A percentile compares a stretch with the other conserved stretches of the same genome.
phyloP scores from a whole-genome alignment of 768 basidiomycete species.

The Aureoboletus auriporus region DNA sequence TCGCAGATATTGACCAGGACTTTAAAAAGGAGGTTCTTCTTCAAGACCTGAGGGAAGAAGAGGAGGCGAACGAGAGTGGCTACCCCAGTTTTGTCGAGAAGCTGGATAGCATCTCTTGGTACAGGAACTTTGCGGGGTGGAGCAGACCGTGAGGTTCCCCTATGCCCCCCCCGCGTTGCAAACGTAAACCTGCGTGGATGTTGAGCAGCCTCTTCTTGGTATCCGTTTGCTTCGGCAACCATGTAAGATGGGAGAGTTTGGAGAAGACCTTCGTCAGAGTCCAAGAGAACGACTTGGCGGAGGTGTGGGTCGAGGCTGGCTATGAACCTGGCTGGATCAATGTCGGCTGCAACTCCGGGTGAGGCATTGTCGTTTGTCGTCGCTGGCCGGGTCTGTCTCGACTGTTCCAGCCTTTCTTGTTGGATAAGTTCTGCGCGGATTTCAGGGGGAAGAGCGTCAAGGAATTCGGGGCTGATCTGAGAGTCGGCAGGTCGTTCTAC shows the following conservation, averaged over 20 bases:
- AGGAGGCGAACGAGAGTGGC: slow-evolving; percentile 87
- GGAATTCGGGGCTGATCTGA: slow-evolving; percentile 90
- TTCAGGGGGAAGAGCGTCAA: slow-evolving; percentile 93
- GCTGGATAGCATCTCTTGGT: slow-evolving; percentile 85
- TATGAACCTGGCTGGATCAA: slow-evolving; percentile 89
- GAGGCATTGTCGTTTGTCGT: slow-evolving; percentile 26
- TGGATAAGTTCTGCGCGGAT: slow-evolving; percentile 96
- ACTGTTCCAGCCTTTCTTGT: slow-evolving; percentile 84
- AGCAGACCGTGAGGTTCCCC: slow-evolving; percentile 22
- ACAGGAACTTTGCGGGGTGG: slow-evolving; percentile 47
- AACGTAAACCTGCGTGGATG: slow-evolving; percentile 31
- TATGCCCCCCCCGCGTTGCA: slow-evolving; percentile 28
- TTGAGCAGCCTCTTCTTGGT: slow-evolving; percentile 50
- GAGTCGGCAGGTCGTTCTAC: slow-evolving; percentile 75
- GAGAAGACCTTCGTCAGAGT: slow-evolving; percentile 82
- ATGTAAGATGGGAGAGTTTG: slow-evolving; percentile 80
- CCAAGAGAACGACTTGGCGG: slow-evolving; percentile 86
- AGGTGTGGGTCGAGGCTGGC: slow-evolving; percentile 87
- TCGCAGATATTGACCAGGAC: slow-evolving; percentile 95
- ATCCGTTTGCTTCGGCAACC: slow-evolving; percentile 76
- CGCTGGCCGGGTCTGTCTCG: slow-evolving; percentile 44
- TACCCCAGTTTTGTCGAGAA: slow-evolving; percentile 87
- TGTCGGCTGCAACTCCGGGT: slow-evolving; percentile 54
- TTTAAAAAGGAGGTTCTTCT: slow-evolving; percentile 81
- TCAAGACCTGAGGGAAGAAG: slow-evolving; percentile 92